phyloP scores from a whole-genome alignment of 2,329 filamentous ascomycete species.

The Cercospora sesami region DNA sequence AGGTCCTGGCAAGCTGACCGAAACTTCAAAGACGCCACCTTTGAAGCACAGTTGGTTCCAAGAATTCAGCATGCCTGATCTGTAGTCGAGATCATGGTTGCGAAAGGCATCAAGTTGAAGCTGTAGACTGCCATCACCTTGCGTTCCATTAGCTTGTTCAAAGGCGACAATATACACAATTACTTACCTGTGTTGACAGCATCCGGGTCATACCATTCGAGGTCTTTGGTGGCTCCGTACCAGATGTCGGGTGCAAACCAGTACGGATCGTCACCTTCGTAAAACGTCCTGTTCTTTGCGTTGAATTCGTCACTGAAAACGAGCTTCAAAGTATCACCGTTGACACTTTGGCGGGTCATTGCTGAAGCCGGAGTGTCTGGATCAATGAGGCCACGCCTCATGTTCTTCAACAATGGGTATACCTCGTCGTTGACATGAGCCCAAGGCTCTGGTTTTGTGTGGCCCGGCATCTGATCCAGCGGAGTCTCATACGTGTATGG shows the following conservation, averaged over 20 bases:
- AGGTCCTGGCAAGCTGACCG: slow-evolving; percentile 54
- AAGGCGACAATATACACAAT: not conserved
- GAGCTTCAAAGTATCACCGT: slow-evolving; percentile 49
- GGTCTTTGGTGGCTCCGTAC: slow-evolving; percentile 55
- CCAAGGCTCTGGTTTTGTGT: slow-evolving; percentile 41
- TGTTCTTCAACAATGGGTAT: slow-evolving; percentile 52
- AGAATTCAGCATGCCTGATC: slow-evolving; percentile 55
- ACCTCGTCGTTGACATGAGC: slow-evolving; percentile 50
- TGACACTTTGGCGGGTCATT: slow-evolving; percentile 48
- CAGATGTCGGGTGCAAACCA: slow-evolving; percentile 56
- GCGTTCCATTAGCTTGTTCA: slow-evolving; percentile 6
- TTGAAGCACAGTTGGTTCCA: slow-evolving; percentile 58
- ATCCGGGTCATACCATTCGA: slow-evolving; percentile 56
- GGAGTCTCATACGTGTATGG: slow-evolving; percentile 44
- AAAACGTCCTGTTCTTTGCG: slow-evolving; percentile 54
- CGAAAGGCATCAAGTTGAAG: slow-evolving; percentile 65
- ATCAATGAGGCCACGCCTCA: slow-evolving; percentile 53
- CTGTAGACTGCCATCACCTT: slow-evolving; percentile 45
- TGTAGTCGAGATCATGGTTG: slow-evolving; percentile 59
- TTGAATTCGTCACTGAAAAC: slow-evolving; percentile 62
- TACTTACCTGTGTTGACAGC: slow-evolving; percentile 49
- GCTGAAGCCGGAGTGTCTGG: slow-evolving; percentile 52
- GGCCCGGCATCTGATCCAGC: slow-evolving; percentile 42
- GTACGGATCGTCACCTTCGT: slow-evolving; percentile 58
- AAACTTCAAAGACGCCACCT: slow-evolving; percentile 55